Conservation (phyloP, 2,329 filamentous ascomycete species). For the Macroventuria anomochaeta region DNA sequence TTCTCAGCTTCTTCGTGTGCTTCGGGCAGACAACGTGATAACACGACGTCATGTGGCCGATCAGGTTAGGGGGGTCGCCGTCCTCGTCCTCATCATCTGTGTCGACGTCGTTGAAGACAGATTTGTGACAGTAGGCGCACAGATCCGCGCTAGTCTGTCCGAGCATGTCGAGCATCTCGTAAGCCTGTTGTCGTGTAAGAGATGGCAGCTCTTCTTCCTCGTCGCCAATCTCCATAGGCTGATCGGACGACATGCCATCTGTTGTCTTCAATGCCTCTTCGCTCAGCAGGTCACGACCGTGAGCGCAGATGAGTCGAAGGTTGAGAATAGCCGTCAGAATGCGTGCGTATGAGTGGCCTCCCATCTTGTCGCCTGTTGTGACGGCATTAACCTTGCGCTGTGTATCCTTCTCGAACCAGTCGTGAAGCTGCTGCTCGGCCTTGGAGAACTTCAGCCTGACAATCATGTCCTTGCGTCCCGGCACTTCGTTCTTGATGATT, state of each 20-base stretch:
- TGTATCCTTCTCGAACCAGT: conserved; percentile 82
- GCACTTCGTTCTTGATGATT: conserved; percentile 71
- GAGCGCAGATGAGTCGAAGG: conserved; percentile 87
- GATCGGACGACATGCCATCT: conserved; percentile 80
- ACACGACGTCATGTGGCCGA: conserved; percentile 85
- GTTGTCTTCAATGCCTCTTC: conserved; percentile 81
- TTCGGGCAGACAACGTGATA: conserved; percentile 82
- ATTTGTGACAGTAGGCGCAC: conserved; percentile 67
- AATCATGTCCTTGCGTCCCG: conserved; percentile 71
- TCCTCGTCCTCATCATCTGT: conserved; percentile 56
- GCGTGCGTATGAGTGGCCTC: conserved; percentile 89
- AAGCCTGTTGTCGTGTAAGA: conserved; percentile 74
- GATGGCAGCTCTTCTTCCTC: conserved; percentile 68
- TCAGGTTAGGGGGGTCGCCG: conserved; percentile 59
- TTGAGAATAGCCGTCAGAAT: conserved; percentile 91
- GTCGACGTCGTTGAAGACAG: conserved; percentile 47
- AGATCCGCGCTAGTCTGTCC: conserved; percentile 78
- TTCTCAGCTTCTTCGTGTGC: conserved; percentile 70
- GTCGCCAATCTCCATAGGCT: conserved; percentile 88
- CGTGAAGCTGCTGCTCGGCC: conserved; percentile 79
- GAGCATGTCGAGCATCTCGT: conserved; percentile 85
- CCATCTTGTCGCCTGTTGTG: conserved; percentile 68
- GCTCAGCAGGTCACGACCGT: conserved; percentile 88
- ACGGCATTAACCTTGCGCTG: conserved; percentile 80
- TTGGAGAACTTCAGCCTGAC: conserved; percentile 76